Base-by-base conservation (phyloP, 345 rosid species). In the Eucalyptus regnans region DNA sequence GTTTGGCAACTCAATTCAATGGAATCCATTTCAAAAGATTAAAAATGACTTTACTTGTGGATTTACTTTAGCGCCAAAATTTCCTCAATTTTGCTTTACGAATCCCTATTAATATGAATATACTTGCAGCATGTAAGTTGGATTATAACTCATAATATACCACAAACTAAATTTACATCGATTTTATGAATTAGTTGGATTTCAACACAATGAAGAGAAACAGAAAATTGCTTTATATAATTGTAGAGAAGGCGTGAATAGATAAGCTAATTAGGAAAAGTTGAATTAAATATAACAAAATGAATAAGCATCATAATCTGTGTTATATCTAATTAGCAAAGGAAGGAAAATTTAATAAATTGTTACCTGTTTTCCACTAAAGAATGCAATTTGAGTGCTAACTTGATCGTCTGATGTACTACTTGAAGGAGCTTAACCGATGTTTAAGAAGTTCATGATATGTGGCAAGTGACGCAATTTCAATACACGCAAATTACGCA, bases 331-430 rank as follows among this genome's bases (percentile, higher is more conserved):
- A 66, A 9, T 1, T 66, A 66, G 79, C 43, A 8, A 66, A 31
- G 0, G 17, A 31, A 0, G 18, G 10, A 64, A n/a, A 16, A 66
- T 7, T 23, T 17, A 58, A 58, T 2, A 58, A 9, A 56, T 0
- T 29, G 33, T 62, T 62, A 29, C 68, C 9, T 13, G 68, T 29
- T 62, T 4, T 3, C 68, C 68, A 29, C 29, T 13, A 9, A 62
- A 62, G 17, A 62, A 62, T 62, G 68, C 17, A 0, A 62, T 29
- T 62, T 29, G 1, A 62, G 17, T 62, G 33, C 33, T 0, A 1
- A 29, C 68, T 6, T 6, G 68, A 2, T 13, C 0, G 1, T 29
- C 0, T 0, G 17, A 12, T 1, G 0, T 29, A 4, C 33, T 62
- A 27, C 17, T 29, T 6, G 33, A 62, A 12, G 68, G 4, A 62